phyloP scores from a whole-genome alignment of 306 rosid species.

The Trifolium dubium region DNA sequence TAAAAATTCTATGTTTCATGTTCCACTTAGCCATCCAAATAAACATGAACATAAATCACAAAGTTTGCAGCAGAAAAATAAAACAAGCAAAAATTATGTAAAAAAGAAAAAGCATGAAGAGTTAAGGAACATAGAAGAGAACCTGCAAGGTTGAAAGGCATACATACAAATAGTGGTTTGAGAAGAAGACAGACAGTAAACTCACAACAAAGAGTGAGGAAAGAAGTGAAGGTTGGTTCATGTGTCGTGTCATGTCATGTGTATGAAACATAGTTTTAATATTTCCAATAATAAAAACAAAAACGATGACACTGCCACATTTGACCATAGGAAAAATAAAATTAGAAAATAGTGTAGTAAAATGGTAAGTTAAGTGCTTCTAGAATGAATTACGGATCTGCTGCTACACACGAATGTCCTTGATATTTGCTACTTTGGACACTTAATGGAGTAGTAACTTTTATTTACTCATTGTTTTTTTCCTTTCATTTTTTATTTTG shows the following conservation, averaged over 20 bases:
- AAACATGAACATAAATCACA: slow-evolving; percentile 1
- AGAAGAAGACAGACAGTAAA: slow-evolving; percentile 33
- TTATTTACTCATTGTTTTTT: no score
- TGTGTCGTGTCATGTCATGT: neutral
- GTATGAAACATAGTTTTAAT: neutral
- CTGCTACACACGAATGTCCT: neutral
- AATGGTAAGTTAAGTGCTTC: neutral
- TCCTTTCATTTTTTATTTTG: no score
- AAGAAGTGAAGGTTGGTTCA: neutral
- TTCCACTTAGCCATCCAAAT: neutral
- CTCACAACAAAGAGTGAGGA: slow-evolving; percentile 25
- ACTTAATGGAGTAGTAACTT: neutral
- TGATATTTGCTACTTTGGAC: neutral
- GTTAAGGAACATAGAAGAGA: slow-evolving; percentile 6
- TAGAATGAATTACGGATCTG: neutral
- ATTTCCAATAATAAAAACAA: slow-evolving; percentile 2
- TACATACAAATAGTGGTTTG: neutral
- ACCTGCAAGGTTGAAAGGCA: slow-evolving; percentile 18
- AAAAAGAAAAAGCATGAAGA: neutral
- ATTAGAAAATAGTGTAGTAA: no score
- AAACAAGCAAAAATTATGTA: neutral
- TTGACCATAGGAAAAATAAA: neutral
- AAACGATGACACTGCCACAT: neutral
- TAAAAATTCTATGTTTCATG: neutral
- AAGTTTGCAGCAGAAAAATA: neutral